Conservation (phyloP, 768 basidiomycete genomes). For the Trametes sanguinea region DNA sequence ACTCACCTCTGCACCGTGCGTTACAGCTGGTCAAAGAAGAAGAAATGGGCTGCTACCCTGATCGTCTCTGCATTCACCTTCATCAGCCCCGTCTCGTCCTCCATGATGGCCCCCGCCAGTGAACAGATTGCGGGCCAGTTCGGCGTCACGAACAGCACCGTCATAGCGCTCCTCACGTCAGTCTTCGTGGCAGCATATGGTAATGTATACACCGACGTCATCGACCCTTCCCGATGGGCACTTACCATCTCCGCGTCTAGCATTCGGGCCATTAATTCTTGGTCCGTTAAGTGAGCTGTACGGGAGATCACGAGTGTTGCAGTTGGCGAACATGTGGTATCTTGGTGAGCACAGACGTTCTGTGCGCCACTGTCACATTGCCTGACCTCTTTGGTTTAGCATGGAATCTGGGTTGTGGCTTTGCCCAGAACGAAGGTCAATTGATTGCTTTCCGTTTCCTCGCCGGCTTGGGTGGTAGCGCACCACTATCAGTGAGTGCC, state of each 20-base stretch:
- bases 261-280: slow-evolving; percentile 44
- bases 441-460: slow-evolving; percentile 43
- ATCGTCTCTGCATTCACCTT: slow-evolving; percentile 70
- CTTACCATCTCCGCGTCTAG: slow-evolving; percentile 30
- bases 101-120: slow-evolving; percentile 71
- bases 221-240: neutral
- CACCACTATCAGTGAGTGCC: slow-evolving; percentile 36
- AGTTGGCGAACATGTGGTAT: slow-evolving; percentile 62
- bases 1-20: neutral
- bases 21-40: slow-evolving; percentile 54
- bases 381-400: slow-evolving; percentile 30
- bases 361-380: neutral
- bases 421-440: slow-evolving; percentile 31
- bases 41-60: slow-evolving; percentile 67
- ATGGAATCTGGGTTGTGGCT: slow-evolving; percentile 53
- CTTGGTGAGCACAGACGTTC: slow-evolving; percentile 43
- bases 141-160: slow-evolving; percentile 48
- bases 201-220: slow-evolving; percentile 28
- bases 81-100: slow-evolving; percentile 66
- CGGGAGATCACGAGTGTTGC: slow-evolving; percentile 62
- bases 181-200: slow-evolving; percentile 62
- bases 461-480: slow-evolving; percentile 41
- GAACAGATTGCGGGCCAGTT: slow-evolving; percentile 52
- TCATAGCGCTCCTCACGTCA: slow-evolving; percentile 60
- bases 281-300: slow-evolving; percentile 74